These are phyloP conservation scores for Aspergillus uvarum DNA, from an alignment of 2,329 filamentous ascomycete genomes.

Conservation along the genomic window DNA sequence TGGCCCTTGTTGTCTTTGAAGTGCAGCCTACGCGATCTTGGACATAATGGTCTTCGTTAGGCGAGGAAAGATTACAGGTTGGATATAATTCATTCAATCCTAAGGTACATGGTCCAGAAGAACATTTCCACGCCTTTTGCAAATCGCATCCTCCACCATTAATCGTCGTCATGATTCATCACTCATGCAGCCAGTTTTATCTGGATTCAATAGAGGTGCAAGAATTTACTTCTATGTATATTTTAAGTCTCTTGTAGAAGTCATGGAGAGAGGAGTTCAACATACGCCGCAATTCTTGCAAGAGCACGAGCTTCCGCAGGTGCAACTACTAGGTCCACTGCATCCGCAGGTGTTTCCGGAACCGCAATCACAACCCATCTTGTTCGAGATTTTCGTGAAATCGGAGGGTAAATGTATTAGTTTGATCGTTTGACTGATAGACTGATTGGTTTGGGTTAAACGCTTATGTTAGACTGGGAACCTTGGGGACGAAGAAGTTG, in stretches of 20 bases:
- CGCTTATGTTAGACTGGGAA: background rate
- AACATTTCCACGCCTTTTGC: background rate
- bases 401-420: background rate
- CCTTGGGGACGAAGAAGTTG: slow-evolving; percentile 1
- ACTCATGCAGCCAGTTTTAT: slow-evolving; percentile 2
- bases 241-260: background rate
- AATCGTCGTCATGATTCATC: background rate
- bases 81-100: background rate
- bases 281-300: slow-evolving; percentile 44
- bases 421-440: background rate
- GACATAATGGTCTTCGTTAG: no score
- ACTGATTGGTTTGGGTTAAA: slow-evolving; percentile 2
- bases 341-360: slow-evolving; percentile 35
- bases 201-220: background rate
- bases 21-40: no score
- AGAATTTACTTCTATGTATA: background rate
- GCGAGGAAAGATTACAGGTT: no score
- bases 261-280: slow-evolving; percentile 9
- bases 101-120: background rate
- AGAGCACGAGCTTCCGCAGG: slow-evolving; percentile 34
- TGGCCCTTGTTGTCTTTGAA: no score
- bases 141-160: background rate
- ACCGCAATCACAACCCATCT: slow-evolving; percentile 38
- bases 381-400: slow-evolving; percentile 10
- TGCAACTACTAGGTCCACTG: slow-evolving; percentile 32